These are phyloP conservation scores for Tetragonia tetragonoides DNA, from an alignment of 148 eudicot genomes.

Conservation along the genomic window DNA sequence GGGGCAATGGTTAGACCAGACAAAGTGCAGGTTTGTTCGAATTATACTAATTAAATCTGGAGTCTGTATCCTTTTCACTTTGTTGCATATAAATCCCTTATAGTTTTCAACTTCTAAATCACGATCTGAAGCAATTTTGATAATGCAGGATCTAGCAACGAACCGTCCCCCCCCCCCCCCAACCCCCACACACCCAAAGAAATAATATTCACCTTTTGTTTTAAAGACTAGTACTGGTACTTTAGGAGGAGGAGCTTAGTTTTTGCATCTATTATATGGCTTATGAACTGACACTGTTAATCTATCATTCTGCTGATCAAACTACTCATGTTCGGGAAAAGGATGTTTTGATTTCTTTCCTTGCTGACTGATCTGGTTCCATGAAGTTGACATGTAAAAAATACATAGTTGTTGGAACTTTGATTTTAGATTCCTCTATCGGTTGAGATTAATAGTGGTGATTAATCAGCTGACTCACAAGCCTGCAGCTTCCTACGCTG, in stretches of 20 bases:
- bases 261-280: too few relatives aligned
- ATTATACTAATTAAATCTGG: background rate
- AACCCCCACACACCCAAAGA: too few relatives aligned
- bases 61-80: background rate
- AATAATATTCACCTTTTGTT: too few relatives aligned
- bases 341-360: background rate
- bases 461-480: background rate
- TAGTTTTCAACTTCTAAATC: background rate
- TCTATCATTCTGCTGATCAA: background rate
- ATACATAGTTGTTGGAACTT: background rate
- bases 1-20: conserved; percentile 94
- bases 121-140: too few relatives aligned
- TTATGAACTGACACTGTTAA: too few relatives aligned
- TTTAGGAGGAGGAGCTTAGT: too few relatives aligned
- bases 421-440: background rate
- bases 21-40: conserved; percentile 73
- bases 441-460: background rate
- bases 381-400: background rate
- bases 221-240: too few relatives aligned
- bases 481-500: too few relatives aligned
- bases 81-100: background rate
- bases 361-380: background rate
- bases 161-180: too few relatives aligned
- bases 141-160: too few relatives aligned
- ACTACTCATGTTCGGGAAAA: background rate